Conservation (phyloP, 2,329 filamentous ascomycete species). For the Clarireedia monteithiana region DNA sequence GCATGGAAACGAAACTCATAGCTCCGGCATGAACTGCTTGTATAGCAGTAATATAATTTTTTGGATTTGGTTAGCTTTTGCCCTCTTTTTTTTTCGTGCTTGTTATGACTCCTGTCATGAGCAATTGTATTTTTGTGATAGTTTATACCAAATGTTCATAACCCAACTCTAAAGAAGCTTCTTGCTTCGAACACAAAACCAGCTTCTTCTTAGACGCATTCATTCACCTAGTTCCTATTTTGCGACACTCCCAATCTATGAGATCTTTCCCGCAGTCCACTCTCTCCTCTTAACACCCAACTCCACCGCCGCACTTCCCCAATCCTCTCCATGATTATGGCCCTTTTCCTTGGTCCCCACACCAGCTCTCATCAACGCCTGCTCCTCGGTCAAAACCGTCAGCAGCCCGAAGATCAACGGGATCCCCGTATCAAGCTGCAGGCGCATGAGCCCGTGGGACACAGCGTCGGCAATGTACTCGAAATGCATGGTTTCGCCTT, state of each 20-base stretch:
- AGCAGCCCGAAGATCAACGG: slow-evolving; percentile 89
- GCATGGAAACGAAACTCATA: slow-evolving; percentile 9
- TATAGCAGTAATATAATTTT: slow-evolving; percentile 13
- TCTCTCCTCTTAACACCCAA: slow-evolving; percentile 79
- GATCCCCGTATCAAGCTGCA: slow-evolving; percentile 81
- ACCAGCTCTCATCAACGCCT: slow-evolving; percentile 79
- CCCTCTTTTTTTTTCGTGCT: neutral
- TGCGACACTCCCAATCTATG: slow-evolving; percentile 7
- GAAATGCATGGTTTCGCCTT: slow-evolving; percentile 99
- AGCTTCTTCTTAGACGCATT: neutral
- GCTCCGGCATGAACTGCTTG: slow-evolving; percentile 8
- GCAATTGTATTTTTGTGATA: too few relatives aligned
- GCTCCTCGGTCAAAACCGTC: slow-evolving; percentile 81
- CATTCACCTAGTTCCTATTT: neutral
- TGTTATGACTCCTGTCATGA: too few relatives aligned
- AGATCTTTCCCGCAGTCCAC: slow-evolving; percentile 51
- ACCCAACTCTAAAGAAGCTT: neutral
- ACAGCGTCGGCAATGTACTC: slow-evolving; percentile 95
- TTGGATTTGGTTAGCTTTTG: slow-evolving; percentile 1
- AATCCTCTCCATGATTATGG: slow-evolving; percentile 96
- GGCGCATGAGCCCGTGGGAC: slow-evolving; percentile 85
- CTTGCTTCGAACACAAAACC: neutral
- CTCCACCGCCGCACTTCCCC: slow-evolving; percentile 91
- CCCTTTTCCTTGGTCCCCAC: slow-evolving; percentile 54
- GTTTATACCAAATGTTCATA: neutral